Evolutionary conservation across 208 protist genomes (phyloP).

Genomic region (Acanthamoeba culbertsoni): DNA sequence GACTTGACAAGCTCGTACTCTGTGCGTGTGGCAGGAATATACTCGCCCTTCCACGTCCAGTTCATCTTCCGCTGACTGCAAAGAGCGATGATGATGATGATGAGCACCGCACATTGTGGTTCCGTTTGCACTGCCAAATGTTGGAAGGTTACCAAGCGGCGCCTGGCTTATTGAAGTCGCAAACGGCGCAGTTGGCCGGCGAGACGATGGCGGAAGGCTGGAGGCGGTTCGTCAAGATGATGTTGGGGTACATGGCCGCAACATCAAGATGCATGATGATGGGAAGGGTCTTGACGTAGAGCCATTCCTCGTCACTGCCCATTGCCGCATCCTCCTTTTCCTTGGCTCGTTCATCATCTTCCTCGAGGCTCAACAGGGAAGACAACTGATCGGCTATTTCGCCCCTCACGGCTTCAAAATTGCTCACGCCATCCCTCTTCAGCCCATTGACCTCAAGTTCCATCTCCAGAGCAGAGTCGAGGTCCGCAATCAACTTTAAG

Average conservation of each 20-base stretch:
- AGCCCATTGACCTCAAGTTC: conserved; percentile 77
- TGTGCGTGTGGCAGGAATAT: conserved; percentile 92
- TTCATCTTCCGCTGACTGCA: conserved; percentile 96
- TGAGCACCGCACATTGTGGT: too few species aligned
- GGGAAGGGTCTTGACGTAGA: conserved; percentile 82
- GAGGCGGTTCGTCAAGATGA: conserved; percentile 99
- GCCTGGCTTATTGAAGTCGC: conserved; percentile 95
- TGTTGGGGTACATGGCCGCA: conserved; percentile 99
- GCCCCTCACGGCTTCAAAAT: conserved; percentile 87
- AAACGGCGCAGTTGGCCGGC: conserved; percentile 94
- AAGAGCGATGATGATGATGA: too few species aligned
- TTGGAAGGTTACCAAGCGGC: conserved; percentile 76
- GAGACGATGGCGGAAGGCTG: conserved; percentile 89
- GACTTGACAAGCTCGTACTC: conserved; percentile 95
- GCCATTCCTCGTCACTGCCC: conserved; percentile 34
- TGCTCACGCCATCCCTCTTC: conserved; percentile 82
- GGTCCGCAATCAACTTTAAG: conserved; percentile 90
- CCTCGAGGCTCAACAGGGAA: neutral
- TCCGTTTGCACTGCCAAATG: neutral
- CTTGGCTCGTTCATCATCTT: conserved; percentile 10
- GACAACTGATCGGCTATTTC: neutral
- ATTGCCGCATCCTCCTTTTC: conserved; percentile 76
- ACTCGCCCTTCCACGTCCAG: conserved; percentile 98
- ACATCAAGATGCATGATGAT: conserved; percentile 99
- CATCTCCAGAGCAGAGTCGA: conserved; percentile 93